Evolutionary conservation across 306 rosid genomes (phyloP), one percentile per base, ranked within the genome.

Genomic region (Lathyrus tuberosus): DNA sequence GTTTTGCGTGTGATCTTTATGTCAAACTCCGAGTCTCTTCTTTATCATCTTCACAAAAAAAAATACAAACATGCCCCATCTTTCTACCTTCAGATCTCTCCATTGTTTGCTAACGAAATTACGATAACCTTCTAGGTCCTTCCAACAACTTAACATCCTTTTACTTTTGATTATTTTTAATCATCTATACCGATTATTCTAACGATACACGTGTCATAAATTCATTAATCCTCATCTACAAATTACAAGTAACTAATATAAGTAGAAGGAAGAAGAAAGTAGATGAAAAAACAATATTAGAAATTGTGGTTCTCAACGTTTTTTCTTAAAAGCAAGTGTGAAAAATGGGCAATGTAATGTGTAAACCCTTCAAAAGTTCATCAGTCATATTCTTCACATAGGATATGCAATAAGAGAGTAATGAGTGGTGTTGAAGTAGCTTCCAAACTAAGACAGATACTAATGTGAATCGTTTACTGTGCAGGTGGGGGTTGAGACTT

Each of bases 371-470:
- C 37, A 54, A 62, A 78, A 70, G 69, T 44, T 82, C 47, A 51
- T 67, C 59, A 44, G 37, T 76, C 67, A 57, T 33, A 72, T 65
- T 76, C 78, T 69, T 79, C 61, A 73, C 63, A 67, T 58, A 60
- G 43, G 79, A 83, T 6, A 33, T 33, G 9, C 38, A 33, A 33
- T 33, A 33, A 33, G 9, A 33, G 38, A 33, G 38, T 65, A 53
- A 72, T 76, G 82, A 85, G 77, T 84, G 70, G 60, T 18, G 63
- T 18, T 71, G 61, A 82, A 84, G 84, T 84, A 78, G 76, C 81
- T 84, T 82, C 69, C 61, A 69, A 78, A 28, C 81, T 63, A 33
- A 33, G 9, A 33, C 38, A 33, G 8, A 2, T 33, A 5, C 38
- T 69, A 83, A 76, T 81, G 63, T 84, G 62, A 64, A 63, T 62